These are phyloP conservation scores for Platanthera guangdongensis DNA, from an alignment of 106 monocot species.

Conservation along the genomic window DNA sequence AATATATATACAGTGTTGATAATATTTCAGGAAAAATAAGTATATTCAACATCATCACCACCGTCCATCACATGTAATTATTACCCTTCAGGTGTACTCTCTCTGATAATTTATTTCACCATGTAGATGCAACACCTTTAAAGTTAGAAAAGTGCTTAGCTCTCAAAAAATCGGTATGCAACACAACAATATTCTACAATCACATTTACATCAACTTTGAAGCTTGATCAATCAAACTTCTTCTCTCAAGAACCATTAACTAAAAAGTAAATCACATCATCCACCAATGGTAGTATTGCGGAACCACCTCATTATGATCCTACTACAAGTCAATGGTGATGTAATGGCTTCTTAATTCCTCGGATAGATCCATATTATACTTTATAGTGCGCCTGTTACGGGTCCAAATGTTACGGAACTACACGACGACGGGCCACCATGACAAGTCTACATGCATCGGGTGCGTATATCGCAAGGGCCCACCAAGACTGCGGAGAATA, in stretches of 20 bases:
- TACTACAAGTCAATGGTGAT: too few relatives aligned
- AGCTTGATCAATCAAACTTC: background rate
- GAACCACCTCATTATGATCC: too few relatives aligned
- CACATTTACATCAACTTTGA: background rate
- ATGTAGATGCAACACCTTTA: background rate
- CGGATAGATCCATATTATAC: too few relatives aligned
- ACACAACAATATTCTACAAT: slow-evolving; percentile 1
- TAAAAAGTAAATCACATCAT: background rate
- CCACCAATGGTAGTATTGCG: too few relatives aligned
- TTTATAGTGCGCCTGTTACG: too few relatives aligned
- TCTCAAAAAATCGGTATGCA: background rate
- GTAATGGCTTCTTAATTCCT: too few relatives aligned
- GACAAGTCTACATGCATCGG: too few relatives aligned
- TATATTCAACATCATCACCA: background rate
- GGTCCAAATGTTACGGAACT: too few relatives aligned
- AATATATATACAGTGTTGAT: background rate
- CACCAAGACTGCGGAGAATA: too few relatives aligned
- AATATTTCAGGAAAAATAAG: background rate
- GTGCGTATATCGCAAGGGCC: too few relatives aligned
- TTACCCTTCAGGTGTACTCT: background rate
- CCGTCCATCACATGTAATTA: background rate
- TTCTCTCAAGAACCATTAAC: background rate
- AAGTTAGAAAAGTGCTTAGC: background rate
- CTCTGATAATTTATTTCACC: background rate
- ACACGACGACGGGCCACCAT: too few relatives aligned